These are phyloP conservation scores for Hemileccinum impolitum DNA, from an alignment of 768 basidiomycete genomes.

Conservation along the genomic window DNA sequence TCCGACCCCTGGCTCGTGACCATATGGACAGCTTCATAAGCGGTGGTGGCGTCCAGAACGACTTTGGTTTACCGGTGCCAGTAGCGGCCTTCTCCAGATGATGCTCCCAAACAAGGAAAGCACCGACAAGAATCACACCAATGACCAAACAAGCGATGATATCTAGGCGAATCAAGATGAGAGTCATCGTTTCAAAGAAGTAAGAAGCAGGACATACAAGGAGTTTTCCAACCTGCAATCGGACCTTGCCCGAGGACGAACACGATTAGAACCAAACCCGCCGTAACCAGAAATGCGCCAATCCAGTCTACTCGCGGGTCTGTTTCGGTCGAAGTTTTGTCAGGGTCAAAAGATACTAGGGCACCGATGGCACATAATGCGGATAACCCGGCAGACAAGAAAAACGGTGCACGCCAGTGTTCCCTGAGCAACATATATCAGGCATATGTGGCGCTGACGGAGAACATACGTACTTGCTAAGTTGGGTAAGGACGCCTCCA, in stretches of 20 bases:
- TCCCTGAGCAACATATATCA: conserved; percentile 10
- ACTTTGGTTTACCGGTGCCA: conserved; percentile 12
- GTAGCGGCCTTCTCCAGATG: conserved; percentile 44
- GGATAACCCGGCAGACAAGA: conserved; percentile 55
- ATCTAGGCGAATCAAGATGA: conserved; percentile 37
- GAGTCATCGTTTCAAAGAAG: conserved; percentile 19
- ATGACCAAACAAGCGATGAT: conserved; percentile 68
- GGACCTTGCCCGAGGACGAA: conserved; percentile 72
- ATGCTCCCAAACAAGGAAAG: conserved; percentile 66
- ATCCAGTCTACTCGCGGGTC: conserved; percentile 70
- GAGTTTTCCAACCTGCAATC: conserved; percentile 61
- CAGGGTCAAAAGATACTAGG: conserved; percentile 54
- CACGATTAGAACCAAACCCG: conserved; percentile 64
- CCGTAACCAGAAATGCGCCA: conserved; percentile 63
- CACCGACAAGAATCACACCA: conserved; percentile 50
- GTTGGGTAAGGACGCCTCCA: conserved; percentile 71
- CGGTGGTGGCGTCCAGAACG: conserved; percentile 49
- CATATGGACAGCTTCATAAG: conserved; percentile 63
- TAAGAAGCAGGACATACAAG: conserved; percentile 36
- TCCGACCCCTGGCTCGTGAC: conserved; percentile 57
- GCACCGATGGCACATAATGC: conserved; percentile 51
- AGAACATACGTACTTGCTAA: conserved; percentile 31
- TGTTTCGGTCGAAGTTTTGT: conserved; percentile 37
- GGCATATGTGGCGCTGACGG: neutral
- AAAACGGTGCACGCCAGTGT: conserved; percentile 71